Evolutionary conservation across 1,284 basidiomycete species (phyloP), one percentile per base, ranked within the genome.

Genomic region (Moesziomyces sp.): DNA sequence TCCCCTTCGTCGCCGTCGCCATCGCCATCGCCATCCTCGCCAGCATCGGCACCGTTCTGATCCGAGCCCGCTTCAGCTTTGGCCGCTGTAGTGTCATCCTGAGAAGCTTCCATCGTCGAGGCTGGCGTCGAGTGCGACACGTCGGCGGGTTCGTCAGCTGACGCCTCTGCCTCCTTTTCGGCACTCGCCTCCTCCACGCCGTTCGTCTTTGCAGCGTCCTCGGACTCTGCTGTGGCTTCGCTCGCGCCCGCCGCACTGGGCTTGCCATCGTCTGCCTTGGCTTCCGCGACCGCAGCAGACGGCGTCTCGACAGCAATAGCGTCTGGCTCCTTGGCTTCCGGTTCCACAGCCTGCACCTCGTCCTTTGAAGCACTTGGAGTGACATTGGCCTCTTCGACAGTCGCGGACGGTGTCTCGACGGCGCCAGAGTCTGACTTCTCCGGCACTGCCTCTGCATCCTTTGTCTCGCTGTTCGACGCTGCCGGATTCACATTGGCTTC

Each of bases 1-100:
- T 84, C 87, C 10, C 87, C 87, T n/a, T 90, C 87, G 46, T 91
- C 91, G 55, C 84, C 84, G 18, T 86, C 86, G 8, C 61, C 78
- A 1, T 92, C 77, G 80, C 93, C 92, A 43, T 94, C 85, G 24
- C 54, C 54, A 1, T n/a, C 58, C 3, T 54, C 52, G 18, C 2
- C 46, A 8, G 26, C 50, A 14, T 26, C 35, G 5, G 52, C 58
- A 14, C 4, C 62, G 11, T 43, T 30, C 5, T 21, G 35, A 26
- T n/a, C 19, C 19, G 11, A 23, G 5, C 13, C 45, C 42, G 8
- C 30, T 10, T 44, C 52, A 11, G 28, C n/a, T 26, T 26, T 51
- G 49, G 4, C n/a, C 38, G 30, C 23, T 16, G 21, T 24, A 7
- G 23, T 40, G 2, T 30, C 47, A 13, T n/a, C n/a, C 23, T 49